Evolutionary conservation across 139 green algal genomes (phyloP).

Genomic region (Yamagishiella unicocca): DNA sequence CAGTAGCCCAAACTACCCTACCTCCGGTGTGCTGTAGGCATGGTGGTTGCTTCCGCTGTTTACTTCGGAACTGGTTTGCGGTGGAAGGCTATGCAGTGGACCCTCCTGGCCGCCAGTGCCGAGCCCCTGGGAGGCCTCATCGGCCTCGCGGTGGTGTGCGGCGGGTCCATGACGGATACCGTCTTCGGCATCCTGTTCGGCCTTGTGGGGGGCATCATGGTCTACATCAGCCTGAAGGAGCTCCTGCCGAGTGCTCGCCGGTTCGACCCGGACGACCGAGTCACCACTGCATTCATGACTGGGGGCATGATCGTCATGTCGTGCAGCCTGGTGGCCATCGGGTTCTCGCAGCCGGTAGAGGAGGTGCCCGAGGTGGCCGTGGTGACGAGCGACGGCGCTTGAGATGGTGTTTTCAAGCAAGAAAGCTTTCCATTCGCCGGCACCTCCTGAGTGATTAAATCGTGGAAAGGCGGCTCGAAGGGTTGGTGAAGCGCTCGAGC

Average conservation of each 20-base stretch:
- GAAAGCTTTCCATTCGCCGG: too few relatives aligned
- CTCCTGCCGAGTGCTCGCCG: conserved; percentile 81
- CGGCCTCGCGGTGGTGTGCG: conserved; percentile 50
- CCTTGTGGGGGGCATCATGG: conserved; percentile 81
- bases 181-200: conserved; percentile 66
- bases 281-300: background rate
- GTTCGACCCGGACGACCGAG: conserved; percentile 77
- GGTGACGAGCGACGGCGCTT: too few relatives aligned
- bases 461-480: too few relatives aligned
- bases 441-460: too few relatives aligned
- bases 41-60: conserved; percentile 85
- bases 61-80: conserved; percentile 82
- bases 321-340: conserved; percentile 4
- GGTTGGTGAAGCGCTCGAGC: too few relatives aligned
- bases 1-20: too few relatives aligned
- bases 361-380: background rate
- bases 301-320: conserved; percentile 13
- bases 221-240: conserved; percentile 83
- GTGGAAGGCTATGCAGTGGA: conserved; percentile 78
- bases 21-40: too few relatives aligned
- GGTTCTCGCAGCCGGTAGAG: background rate
- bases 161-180: background rate
- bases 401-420: too few relatives aligned
- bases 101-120: conserved; percentile 74
- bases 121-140: conserved; percentile 85